Conservation (phyloP, 768 basidiomycete species). For the Macrolepiota albuminosa region DNA sequence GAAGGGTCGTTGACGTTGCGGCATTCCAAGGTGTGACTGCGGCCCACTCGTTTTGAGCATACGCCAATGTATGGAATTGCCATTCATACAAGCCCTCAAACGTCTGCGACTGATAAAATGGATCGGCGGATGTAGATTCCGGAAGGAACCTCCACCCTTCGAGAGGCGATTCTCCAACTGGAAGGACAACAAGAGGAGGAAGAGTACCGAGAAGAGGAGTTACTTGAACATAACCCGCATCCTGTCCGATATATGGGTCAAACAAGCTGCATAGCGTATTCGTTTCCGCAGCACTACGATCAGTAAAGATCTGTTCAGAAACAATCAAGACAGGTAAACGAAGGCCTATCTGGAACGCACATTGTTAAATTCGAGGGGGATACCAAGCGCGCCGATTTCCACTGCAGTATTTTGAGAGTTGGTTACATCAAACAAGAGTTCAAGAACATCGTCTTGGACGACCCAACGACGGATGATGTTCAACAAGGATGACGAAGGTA, state of each 20-base stretch:
- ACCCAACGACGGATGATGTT: constrained; percentile 52
- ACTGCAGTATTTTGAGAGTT: constrained; percentile 43
- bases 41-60: constrained; percentile 52
- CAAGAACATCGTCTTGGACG: constrained; percentile 32
- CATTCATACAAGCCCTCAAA: constrained; percentile 58
- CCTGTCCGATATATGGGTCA: constrained; percentile 55
- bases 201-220: constrained; percentile 52
- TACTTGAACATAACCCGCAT: constrained; percentile 46
- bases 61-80: constrained; percentile 54
- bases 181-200: constrained; percentile 45
- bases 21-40: constrained; percentile 50
- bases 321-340: not conserved
- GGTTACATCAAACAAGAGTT: constrained; percentile 46
- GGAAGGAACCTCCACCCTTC: constrained; percentile 58
- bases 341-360: constrained; percentile 22
- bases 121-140: constrained; percentile 39
- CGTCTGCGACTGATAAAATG: constrained; percentile 54
- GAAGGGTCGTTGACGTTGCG: constrained; percentile 41
- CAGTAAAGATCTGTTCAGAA: constrained; percentile 45
- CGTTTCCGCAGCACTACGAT: constrained; percentile 44
- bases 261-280: constrained; percentile 50
- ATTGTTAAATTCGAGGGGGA: constrained; percentile 53
- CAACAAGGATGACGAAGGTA: constrained; percentile 39
- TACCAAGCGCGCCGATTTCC: constrained; percentile 50
- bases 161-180: constrained; percentile 41